Conservation (phyloP, 1,139 yeast species). For the Keqinozyma sinolaborantium region DNA sequence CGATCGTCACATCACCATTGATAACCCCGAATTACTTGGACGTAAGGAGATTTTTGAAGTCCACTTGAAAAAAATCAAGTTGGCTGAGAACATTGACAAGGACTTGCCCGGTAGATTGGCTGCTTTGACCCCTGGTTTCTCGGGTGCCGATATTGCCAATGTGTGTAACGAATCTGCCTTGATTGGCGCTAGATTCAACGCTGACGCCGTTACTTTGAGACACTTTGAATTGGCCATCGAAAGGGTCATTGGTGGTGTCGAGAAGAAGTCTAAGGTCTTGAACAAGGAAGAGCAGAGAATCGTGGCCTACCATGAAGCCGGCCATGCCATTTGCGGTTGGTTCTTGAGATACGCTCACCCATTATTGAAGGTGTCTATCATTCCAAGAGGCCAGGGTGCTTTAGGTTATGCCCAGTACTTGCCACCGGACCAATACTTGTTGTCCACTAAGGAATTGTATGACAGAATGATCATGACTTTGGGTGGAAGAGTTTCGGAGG, state of each 20-base stretch:
- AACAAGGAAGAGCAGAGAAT: conserved; percentile 80
- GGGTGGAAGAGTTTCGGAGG: conserved; percentile 96
- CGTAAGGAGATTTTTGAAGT: conserved; percentile 89
- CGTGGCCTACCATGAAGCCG: conserved; percentile 98
- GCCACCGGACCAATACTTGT: conserved; percentile 88
- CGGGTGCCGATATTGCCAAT: conserved; percentile 98
- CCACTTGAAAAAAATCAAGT: conserved; percentile 66
- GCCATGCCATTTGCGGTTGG: conserved; percentile 99
- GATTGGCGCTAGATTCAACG: conserved; percentile 85
- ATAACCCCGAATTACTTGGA: conserved; percentile 90
- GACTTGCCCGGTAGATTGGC: conserved; percentile 82
- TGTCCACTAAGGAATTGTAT: conserved; percentile 71
- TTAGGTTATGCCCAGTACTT: conserved; percentile 97
- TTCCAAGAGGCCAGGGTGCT: conserved; percentile 96
- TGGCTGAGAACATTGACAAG: conserved; percentile 36
- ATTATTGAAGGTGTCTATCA: conserved; percentile 86
- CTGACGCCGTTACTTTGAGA: conserved; percentile 60
- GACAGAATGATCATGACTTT: conserved; percentile 96
- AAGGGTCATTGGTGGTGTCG: conserved; percentile 94
- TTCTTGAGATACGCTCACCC: conserved; percentile 87
- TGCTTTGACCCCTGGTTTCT: conserved; percentile 94
- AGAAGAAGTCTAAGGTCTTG: conserved; percentile 81
- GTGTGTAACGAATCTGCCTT: conserved; percentile 96
- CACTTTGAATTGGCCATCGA: conserved; percentile 97
- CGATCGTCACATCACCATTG: conserved; percentile 89